These are phyloP conservation scores for Przewalskia tangutica DNA, from an alignment of 257 asterid genomes.

Conservation along the genomic window DNA sequence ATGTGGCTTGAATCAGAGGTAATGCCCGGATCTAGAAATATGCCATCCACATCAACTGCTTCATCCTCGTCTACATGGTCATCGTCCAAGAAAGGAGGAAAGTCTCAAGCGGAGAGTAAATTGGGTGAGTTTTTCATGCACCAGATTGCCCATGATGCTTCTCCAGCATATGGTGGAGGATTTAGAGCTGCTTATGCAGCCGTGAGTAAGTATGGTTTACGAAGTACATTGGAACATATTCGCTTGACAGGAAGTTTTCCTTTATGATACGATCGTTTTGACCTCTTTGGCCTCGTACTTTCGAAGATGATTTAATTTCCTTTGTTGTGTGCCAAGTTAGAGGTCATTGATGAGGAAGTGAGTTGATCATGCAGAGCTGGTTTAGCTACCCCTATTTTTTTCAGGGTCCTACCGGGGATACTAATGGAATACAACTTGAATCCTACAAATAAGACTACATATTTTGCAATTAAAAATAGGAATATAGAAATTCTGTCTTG, in stretches of 20 bases:
- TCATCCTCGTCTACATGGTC: conserved; percentile 33
- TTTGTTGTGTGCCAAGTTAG: neutral
- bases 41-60: conserved; percentile 38
- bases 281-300: neutral
- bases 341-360: neutral
- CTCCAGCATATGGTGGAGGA: conserved; percentile 19
- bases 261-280: neutral
- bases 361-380: conserved; percentile 1
- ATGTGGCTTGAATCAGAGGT: conserved; percentile 94
- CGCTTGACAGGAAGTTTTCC: conserved; percentile 19
- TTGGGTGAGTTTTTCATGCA: conserved; percentile 17
- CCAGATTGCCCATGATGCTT: conserved; percentile 18
- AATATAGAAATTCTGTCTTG: neutral
- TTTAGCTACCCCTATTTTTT: conserved; percentile 7
- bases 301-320: neutral
- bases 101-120: conserved; percentile 10
- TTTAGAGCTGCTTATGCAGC: conserved; percentile 14
- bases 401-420: conserved; percentile 4
- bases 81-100: conserved; percentile 8
- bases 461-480: neutral
- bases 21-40: conserved; percentile 35
- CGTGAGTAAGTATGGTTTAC: conserved; percentile 8
- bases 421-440: neutral
- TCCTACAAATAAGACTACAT: neutral
- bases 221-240: conserved; percentile 14